Percentiles rank a stretch among this genome's conserved stretches.
Conservation (phyloP, 345 rosid genomes). For the Eucalyptus cloeziana region DNA sequence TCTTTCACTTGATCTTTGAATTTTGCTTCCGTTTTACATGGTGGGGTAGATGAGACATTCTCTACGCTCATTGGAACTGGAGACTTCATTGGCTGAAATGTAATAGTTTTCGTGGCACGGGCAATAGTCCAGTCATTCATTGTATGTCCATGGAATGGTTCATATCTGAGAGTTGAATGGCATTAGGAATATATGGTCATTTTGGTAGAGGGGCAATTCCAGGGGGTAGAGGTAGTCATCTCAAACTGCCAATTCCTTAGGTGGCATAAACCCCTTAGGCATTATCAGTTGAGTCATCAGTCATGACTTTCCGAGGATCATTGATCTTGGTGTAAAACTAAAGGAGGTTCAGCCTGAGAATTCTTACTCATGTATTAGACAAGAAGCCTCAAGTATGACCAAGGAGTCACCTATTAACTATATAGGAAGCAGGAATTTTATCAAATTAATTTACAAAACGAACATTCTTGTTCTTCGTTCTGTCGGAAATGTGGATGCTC, state of each 20-base stretch:
- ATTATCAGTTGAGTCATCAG: not conserved
- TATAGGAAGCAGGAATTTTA: not conserved
- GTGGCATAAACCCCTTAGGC: not conserved
- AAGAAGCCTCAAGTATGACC: not conserved
- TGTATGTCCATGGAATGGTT: not conserved
- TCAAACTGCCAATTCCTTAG: not conserved
- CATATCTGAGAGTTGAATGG: not conserved
- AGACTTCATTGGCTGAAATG: not conserved
- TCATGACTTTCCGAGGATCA: not conserved
- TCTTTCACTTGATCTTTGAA: not conserved
- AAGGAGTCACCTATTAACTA: not conserved
- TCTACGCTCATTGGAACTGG: not conserved
- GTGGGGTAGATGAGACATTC: not conserved
- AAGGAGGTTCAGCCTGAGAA: not conserved
- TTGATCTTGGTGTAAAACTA: not conserved
- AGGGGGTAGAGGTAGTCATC: not conserved
- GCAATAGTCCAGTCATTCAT: not conserved
- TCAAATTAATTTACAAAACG: not conserved
- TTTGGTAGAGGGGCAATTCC: not conserved
- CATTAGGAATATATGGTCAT: not conserved
- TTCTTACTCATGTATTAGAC: not conserved
- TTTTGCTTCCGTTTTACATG: not conserved
- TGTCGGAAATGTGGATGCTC: not conserved
- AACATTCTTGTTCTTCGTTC: not conserved
- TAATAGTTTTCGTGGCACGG: not conserved